Evolutionary conservation across 805 yeast genomes (phyloP).

Genomic region (Kodamaea kaohsiungensis): DNA sequence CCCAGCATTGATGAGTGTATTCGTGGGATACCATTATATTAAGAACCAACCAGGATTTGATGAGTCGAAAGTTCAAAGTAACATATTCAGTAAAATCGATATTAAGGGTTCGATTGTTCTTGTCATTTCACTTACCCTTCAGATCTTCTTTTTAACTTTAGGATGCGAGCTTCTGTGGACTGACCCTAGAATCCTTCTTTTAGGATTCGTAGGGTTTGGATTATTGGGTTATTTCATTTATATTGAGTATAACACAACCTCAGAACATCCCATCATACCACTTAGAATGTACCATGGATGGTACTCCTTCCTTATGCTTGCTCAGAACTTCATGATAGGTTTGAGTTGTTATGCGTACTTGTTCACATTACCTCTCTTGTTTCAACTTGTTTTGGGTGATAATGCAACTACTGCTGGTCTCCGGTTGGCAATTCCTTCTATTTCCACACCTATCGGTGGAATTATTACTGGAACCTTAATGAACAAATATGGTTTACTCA

Average conservation of each 20-base stretch:
- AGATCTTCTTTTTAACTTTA: conserved; percentile 26
- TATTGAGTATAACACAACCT: conserved; percentile 22
- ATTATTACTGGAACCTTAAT: conserved; percentile 39
- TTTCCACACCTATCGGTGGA: conserved; percentile 46
- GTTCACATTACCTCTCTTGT: conserved; percentile 43
- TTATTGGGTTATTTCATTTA: conserved; percentile 16
- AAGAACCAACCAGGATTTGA: conserved; percentile 27
- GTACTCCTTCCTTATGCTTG: conserved; percentile 24
- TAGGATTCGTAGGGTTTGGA: conserved; percentile 14
- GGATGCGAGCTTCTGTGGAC: conserved; percentile 24
- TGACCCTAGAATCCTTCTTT: conserved; percentile 13
- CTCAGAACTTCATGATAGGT: conserved; percentile 38
- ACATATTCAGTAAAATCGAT: conserved; percentile 29
- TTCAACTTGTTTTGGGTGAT: conserved; percentile 44
- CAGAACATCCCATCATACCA: conserved; percentile 35
- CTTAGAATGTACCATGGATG: conserved; percentile 22
- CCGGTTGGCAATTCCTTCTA: conserved; percentile 41
- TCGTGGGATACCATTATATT: conserved; percentile 28
- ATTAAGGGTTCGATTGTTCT: conserved; percentile 32
- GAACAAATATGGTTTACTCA: conserved; percentile 30
- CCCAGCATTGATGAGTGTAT: conserved; percentile 44
- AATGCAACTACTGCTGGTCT: conserved; percentile 17
- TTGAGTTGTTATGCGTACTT: conserved; percentile 41
- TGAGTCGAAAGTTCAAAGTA: conserved; percentile 1
- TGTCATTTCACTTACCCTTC: conserved; percentile 32